These are phyloP conservation scores for Phascolomyces articulosus DNA, from an alignment of 371 early-diverging fungal genomes.

Conservation along the genomic window DNA sequence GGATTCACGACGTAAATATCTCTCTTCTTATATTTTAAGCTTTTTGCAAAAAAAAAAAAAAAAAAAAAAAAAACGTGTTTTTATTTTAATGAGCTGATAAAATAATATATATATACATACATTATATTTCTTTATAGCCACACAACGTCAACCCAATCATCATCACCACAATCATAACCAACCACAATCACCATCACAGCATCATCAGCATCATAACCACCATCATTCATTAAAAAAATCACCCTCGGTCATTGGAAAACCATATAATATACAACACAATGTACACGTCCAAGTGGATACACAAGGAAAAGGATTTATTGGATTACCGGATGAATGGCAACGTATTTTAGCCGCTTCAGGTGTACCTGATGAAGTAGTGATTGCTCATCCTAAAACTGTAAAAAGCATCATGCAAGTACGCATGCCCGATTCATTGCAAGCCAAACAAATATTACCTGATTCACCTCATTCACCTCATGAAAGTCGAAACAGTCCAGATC, in stretches of 20 bases:
- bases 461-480: slow-evolving; percentile 29
- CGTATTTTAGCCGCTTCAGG: slow-evolving; percentile 57
- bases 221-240: slow-evolving; percentile 10
- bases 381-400: slow-evolving; percentile 56
- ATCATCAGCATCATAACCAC: not conserved
- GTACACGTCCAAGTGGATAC: slow-evolving; percentile 64
- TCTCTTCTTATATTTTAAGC: not conserved
- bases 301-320: slow-evolving; percentile 44
- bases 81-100: not conserved
- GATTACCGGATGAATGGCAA: slow-evolving; percentile 63
- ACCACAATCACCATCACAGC: not conserved
- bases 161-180: not conserved
- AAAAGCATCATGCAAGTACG: slow-evolving; percentile 57
- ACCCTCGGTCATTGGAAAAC: slow-evolving; percentile 55
- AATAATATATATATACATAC: not conserved
- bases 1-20: slow-evolving; percentile 14
- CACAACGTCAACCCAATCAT: not conserved
- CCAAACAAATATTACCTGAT: slow-evolving; percentile 18
- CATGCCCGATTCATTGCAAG: slow-evolving; percentile 52
- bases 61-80: not conserved
- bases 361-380: slow-evolving; percentile 55
- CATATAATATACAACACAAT: slow-evolving; percentile 66
- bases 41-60: too few relatives aligned
- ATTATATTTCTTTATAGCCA: not conserved
- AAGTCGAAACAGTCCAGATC: slow-evolving; percentile 17